Conservation (phyloP, 345 rosid genomes). For the Lagerstroemia speciosa region DNA sequence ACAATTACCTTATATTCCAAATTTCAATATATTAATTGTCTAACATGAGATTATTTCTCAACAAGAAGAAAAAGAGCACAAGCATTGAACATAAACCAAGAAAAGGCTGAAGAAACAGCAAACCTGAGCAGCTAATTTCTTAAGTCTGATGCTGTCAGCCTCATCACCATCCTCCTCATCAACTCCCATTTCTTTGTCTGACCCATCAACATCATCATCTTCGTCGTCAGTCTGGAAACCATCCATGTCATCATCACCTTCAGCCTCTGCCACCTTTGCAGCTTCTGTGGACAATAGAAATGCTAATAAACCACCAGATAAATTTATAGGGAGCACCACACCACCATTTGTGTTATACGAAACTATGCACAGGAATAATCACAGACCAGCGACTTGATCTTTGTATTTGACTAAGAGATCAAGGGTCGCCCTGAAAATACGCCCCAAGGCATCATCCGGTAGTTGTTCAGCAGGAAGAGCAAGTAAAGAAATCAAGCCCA, state of each 20-base stretch:
- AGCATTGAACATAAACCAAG: neutral
- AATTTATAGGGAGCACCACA: neutral
- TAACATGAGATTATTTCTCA: too few species aligned
- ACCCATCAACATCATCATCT: slow-evolving; percentile 71
- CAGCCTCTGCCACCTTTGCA: slow-evolving; percentile 75
- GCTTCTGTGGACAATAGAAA: slow-evolving; percentile 41
- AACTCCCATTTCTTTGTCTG: slow-evolving; percentile 92
- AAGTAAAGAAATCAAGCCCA: slow-evolving; percentile 87
- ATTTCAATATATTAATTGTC: too few species aligned
- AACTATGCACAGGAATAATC: neutral
- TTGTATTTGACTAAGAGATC: slow-evolving; percentile 84
- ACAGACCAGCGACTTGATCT: slow-evolving; percentile 84
- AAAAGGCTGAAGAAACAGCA: slow-evolving; percentile 6
- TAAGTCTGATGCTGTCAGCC: slow-evolving; percentile 68
- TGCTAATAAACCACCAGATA: neutral
- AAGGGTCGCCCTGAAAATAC: slow-evolving; percentile 74
- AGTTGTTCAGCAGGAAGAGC: slow-evolving; percentile 79
- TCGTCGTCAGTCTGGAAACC: slow-evolving; percentile 89
- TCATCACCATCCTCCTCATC: slow-evolving; percentile 95
- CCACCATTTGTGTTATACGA: neutral
- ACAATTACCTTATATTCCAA: too few species aligned
- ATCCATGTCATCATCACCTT: slow-evolving; percentile 87
- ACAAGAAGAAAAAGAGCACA: neutral
- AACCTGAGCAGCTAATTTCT: slow-evolving; percentile 90
- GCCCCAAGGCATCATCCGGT: slow-evolving; percentile 78